These are phyloP conservation scores for Aureobasidium subglaciale DNA, from an alignment of 2,329 filamentous ascomycete genomes.

Conservation along the genomic window DNA sequence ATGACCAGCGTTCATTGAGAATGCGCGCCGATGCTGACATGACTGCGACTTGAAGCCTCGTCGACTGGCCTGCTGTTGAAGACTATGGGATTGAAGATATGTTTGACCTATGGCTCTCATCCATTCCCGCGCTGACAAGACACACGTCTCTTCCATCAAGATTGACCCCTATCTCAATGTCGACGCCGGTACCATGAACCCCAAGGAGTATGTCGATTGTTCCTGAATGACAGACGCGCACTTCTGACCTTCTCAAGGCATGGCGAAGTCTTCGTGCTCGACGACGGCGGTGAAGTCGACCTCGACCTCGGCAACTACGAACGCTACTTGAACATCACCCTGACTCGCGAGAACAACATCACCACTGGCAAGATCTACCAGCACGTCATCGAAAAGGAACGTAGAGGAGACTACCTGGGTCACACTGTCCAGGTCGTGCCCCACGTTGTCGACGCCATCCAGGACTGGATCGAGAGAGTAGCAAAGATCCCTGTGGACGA, in stretches of 20 bases:
- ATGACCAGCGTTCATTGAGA: slow-evolving; percentile 24
- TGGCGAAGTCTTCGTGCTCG: slow-evolving; percentile 82
- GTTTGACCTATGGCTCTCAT: slow-evolving; percentile 25
- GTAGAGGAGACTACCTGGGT: slow-evolving; percentile 73
- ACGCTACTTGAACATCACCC: slow-evolving; percentile 72
- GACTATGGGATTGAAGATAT: slow-evolving; percentile 70
- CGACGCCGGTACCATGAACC: slow-evolving; percentile 67
- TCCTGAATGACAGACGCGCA: background rate
- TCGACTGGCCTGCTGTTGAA: slow-evolving; percentile 70
- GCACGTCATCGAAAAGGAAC: slow-evolving; percentile 71
- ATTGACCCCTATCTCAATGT: slow-evolving; percentile 70
- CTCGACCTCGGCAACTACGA: slow-evolving; percentile 72
- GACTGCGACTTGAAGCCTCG: slow-evolving; percentile 47
- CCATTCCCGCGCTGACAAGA: slow-evolving; percentile 23
- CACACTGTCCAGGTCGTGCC: slow-evolving; percentile 90
- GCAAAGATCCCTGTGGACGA: slow-evolving; percentile 81
- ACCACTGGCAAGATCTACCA: slow-evolving; percentile 96
- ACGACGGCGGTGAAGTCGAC: slow-evolving; percentile 72
- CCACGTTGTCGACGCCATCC: slow-evolving; percentile 84
- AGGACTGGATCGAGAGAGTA: slow-evolving; percentile 86
- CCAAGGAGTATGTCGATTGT: slow-evolving; percentile 46
- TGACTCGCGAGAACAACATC: slow-evolving; percentile 87
- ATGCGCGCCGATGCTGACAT: slow-evolving; percentile 19
- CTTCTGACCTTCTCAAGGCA: slow-evolving; percentile 46
- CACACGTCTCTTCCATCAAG: slow-evolving; percentile 59